Evolutionary conservation across 2,329 filamentous ascomycete genomes (phyloP).

Genomic region (Aspergillus ochraceoroseus): DNA sequence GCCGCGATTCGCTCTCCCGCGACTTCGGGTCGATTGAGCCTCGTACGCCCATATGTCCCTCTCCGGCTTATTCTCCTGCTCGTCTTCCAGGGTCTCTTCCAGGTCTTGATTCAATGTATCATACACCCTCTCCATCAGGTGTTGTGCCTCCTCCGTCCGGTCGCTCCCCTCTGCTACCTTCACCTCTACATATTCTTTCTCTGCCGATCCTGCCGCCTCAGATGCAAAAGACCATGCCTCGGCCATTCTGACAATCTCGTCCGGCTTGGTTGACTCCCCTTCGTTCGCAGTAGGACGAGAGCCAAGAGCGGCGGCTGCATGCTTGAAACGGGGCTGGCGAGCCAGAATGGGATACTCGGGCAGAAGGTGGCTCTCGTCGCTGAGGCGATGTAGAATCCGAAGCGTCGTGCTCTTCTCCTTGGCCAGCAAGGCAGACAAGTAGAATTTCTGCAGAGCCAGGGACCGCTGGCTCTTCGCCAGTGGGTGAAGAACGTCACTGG

Average conservation of each 20-base stretch:
- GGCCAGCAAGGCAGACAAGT: conserved; percentile 35
- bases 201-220: conserved; percentile 29
- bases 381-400: conserved; percentile 38
- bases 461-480: conserved; percentile 36
- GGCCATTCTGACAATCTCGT: conserved; percentile 34
- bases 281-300: conserved; percentile 18
- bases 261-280: conserved; percentile 21
- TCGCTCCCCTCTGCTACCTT: conserved; percentile 32
- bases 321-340: conserved; percentile 36
- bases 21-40: conserved; percentile 24
- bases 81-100: conserved; percentile 22
- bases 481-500: conserved; percentile 32
- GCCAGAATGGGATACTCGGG: conserved; percentile 39
- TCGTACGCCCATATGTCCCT: conserved; percentile 34
- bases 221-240: conserved; percentile 42
- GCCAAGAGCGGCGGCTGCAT: conserved; percentile 28
- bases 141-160: conserved; percentile 27
- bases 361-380: conserved; percentile 43
- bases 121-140: conserved; percentile 33
- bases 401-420: conserved; percentile 38
- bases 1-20: conserved; percentile 16
- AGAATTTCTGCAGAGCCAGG: conserved; percentile 37
- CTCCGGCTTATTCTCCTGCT: conserved; percentile 16
- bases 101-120: conserved; percentile 34
- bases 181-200: conserved; percentile 34